Percentiles rank a stretch among this genome's conserved stretches.
Conservation (phyloP, 2,329 filamentous ascomycete genomes). For the Monilinia aucupariae region DNA sequence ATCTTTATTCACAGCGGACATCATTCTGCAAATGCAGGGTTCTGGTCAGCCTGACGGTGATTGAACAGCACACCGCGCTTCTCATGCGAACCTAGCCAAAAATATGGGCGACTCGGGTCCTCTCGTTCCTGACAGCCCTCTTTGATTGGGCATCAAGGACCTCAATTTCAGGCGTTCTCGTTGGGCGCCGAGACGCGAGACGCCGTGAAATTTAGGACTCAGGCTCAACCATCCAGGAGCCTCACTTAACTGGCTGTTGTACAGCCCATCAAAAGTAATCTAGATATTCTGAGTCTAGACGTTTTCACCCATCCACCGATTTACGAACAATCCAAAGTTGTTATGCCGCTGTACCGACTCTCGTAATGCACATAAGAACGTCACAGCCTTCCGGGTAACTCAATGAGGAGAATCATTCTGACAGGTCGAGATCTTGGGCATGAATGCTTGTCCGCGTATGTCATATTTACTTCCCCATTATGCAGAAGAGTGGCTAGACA, state of each 20-base stretch:
- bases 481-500: slow-evolving; percentile 11
- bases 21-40: slow-evolving; percentile 29
- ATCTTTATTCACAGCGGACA: slow-evolving; percentile 10
- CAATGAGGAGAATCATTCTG: slow-evolving; percentile 10
- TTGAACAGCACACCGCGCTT: slow-evolving; percentile 31
- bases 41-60: slow-evolving; percentile 26
- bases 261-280: slow-evolving; percentile 44
- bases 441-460: slow-evolving; percentile 26
- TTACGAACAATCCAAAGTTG: slow-evolving; percentile 16
- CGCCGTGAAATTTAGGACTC: slow-evolving; percentile 24
- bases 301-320: not conserved
- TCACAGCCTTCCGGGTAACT: slow-evolving; percentile 17
- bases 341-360: slow-evolving; percentile 28
- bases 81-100: slow-evolving; percentile 24
- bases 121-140: slow-evolving; percentile 25
- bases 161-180: slow-evolving; percentile 25
- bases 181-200: slow-evolving; percentile 32
- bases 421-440: slow-evolving; percentile 23
- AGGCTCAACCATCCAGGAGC: slow-evolving; percentile 20
- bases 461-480: slow-evolving; percentile 24
- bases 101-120: slow-evolving; percentile 16
- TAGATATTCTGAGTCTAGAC: slow-evolving; percentile 19
- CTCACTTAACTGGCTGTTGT: slow-evolving; percentile 39
- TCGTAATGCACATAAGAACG: slow-evolving; percentile 23
- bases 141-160: slow-evolving; percentile 33